phyloP scores from a whole-genome alignment of 1,284 basidiomycete species.

The Microbotryum intermedium region DNA sequence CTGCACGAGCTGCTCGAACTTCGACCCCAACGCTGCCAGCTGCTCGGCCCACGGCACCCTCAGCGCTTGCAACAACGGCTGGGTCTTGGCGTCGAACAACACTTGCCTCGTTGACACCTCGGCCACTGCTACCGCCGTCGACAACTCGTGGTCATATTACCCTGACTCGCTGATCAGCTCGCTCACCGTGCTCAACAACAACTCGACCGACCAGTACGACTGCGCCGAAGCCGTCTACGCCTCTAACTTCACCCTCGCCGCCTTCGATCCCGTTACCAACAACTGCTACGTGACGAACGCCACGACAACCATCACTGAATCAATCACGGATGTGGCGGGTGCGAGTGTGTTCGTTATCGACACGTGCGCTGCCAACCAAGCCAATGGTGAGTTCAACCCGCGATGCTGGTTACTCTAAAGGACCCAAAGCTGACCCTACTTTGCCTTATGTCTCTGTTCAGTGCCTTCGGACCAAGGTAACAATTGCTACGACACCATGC shows the following conservation, averaged over 20 bases:
- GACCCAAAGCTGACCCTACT: too few species aligned
- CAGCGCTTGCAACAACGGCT: not conserved
- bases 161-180: not conserved
- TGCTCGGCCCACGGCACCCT: not conserved
- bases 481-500: too few species aligned
- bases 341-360: not conserved
- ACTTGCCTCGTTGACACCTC: not conserved
- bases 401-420: too few species aligned
- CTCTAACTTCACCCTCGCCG: not conserved
- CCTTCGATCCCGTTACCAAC: not conserved
- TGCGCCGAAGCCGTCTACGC: not conserved
- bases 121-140: not conserved
- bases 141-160: not conserved
- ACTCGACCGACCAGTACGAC: not conserved
- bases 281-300: not conserved
- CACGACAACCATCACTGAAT: too few species aligned
- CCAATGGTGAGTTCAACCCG: too few species aligned
- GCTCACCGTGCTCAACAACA: not conserved
- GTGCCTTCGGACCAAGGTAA: too few species aligned
- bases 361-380: not conserved
- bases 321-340: too few species aligned
- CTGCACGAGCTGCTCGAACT: not conserved
- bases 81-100: not conserved
- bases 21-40: not conserved
- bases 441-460: too few species aligned